Percentiles rank a stretch among this genome's conserved stretches.
Evolutionary conservation across 768 basidiomycete species (phyloP).

Genomic region (Phylloporus sp.): DNA sequence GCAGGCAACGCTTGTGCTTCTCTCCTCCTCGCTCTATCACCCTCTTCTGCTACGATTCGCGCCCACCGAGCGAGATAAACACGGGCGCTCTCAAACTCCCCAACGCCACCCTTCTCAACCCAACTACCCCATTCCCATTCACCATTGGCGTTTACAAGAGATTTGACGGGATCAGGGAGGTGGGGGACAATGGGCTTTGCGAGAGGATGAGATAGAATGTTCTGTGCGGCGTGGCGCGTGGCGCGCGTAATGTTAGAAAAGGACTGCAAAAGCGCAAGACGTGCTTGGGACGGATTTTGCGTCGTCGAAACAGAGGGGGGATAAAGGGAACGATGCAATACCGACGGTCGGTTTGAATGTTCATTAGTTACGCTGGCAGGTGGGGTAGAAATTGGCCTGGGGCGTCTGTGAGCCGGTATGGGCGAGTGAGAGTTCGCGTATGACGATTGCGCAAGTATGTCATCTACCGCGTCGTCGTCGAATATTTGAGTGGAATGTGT

Average conservation of each 20-base stretch:
- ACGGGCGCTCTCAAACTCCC: conserved; percentile 93
- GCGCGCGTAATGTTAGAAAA: conserved; percentile 93
- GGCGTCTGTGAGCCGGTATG: conserved; percentile 77
- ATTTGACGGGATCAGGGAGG: conserved; percentile 89
- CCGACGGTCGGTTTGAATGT: conserved; percentile 64
- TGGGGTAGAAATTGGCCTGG: conserved; percentile 52
- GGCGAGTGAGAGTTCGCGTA: conserved; percentile 75
- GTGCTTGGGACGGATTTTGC: conserved; percentile 61
- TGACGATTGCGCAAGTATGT: conserved; percentile 76
- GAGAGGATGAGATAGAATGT: conserved; percentile 90
- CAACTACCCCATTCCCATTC: conserved; percentile 93
- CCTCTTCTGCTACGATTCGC: conserved; percentile 94
- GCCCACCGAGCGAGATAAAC: conserved; percentile 98
- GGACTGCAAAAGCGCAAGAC: conserved; percentile 81
- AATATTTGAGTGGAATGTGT: conserved; percentile 83
- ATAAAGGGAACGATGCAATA: conserved; percentile 72
- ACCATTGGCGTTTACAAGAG: conserved; percentile 83
- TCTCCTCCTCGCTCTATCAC: conserved; percentile 77
- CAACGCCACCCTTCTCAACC: conserved; percentile 90
- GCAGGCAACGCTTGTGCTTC: conserved; percentile 70
- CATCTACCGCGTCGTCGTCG: conserved; percentile 81
- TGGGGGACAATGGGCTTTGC: conserved; percentile 96
- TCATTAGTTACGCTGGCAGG: conserved; percentile 39
- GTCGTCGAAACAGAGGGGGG: conserved; percentile 48
- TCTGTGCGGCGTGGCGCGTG: conserved; percentile 89